A percentile compares a stretch with the other conserved stretches of the same genome.
Evolutionary conservation across 176 grass and related monocot species (phyloP).

Genomic region (barley (Hordeum vulgare)): DNA sequence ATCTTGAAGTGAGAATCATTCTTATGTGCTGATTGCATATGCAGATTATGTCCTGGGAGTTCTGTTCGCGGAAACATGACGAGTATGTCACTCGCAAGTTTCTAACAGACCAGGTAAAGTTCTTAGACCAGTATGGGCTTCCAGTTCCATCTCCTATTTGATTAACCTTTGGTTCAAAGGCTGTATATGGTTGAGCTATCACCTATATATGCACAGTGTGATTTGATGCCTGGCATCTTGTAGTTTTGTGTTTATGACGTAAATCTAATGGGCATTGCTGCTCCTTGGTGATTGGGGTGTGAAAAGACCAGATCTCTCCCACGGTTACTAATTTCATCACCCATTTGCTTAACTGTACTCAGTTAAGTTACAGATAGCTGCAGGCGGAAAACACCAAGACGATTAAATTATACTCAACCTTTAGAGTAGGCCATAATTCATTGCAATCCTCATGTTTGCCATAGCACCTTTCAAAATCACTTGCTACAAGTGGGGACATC

Average conservation of each 20-base stretch:
- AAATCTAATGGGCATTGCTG: neutral
- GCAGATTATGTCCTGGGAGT: constrained; percentile 96
- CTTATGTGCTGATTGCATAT: constrained; percentile 23
- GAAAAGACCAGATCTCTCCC: neutral
- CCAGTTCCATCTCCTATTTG: constrained; percentile 1
- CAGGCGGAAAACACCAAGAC: neutral
- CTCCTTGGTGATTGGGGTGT: neutral
- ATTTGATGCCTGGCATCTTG: neutral
- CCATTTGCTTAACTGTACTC: neutral
- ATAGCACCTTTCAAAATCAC: neutral
- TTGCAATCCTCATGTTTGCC: neutral
- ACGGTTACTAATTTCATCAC: neutral
- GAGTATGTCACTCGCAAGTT: constrained; percentile 84
- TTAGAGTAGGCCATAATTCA: neutral
- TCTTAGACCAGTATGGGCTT: neutral
- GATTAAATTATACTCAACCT: neutral
- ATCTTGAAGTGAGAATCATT: constrained; percentile 29
- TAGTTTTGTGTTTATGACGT: neutral
- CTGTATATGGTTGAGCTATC: neutral
- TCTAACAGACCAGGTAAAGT: constrained; percentile 75
- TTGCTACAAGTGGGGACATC: neutral
- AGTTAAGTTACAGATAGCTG: neutral
- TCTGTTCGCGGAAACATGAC: constrained; percentile 77
- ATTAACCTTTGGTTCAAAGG: neutral
- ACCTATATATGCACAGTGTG: neutral